A percentile compares a stretch with the other conserved stretches of the same genome.
Evolutionary conservation across 306 rosid species (phyloP).

Genomic region (Styphnolobium japonicum): DNA sequence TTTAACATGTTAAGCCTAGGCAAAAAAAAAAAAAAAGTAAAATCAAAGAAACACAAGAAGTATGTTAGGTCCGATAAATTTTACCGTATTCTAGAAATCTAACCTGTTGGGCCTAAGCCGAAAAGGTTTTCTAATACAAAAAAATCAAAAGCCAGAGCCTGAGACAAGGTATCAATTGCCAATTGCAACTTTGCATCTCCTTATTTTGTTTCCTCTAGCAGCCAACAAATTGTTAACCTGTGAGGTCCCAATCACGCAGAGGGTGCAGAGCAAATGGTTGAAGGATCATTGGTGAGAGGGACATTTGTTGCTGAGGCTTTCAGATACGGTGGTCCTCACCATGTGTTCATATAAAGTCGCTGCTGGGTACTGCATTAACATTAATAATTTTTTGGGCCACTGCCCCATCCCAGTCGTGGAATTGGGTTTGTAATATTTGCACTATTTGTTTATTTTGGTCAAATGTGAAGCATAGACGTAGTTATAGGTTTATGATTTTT

Average conservation of each 20-base stretch:
- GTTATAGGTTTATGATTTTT: too few species aligned
- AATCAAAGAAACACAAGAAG: too few species aligned
- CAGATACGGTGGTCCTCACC: constrained; percentile 4
- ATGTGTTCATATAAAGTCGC: neutral
- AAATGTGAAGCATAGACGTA: too few species aligned
- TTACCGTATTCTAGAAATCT: too few species aligned
- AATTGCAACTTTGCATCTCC: neutral
- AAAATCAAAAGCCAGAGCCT: neutral
- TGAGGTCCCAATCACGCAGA: neutral
- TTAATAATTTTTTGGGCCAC: neutral
- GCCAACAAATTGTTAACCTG: neutral
- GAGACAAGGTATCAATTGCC: neutral
- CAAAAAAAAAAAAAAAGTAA: too few species aligned
- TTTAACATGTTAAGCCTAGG: too few species aligned
- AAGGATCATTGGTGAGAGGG: neutral
- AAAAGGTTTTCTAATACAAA: neutral
- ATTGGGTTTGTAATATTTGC: neutral
- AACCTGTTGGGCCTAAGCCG: too few species aligned
- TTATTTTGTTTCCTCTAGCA: neutral
- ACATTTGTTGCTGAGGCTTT: neutral
- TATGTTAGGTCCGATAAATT: too few species aligned
- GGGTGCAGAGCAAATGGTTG: neutral
- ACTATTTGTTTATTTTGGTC: too few species aligned
- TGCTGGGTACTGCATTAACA: neutral
- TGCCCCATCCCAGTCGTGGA: neutral